These are phyloP conservation scores for Drechslera avenae DNA, from an alignment of 2,329 filamentous ascomycete genomes.

Conservation along the genomic window DNA sequence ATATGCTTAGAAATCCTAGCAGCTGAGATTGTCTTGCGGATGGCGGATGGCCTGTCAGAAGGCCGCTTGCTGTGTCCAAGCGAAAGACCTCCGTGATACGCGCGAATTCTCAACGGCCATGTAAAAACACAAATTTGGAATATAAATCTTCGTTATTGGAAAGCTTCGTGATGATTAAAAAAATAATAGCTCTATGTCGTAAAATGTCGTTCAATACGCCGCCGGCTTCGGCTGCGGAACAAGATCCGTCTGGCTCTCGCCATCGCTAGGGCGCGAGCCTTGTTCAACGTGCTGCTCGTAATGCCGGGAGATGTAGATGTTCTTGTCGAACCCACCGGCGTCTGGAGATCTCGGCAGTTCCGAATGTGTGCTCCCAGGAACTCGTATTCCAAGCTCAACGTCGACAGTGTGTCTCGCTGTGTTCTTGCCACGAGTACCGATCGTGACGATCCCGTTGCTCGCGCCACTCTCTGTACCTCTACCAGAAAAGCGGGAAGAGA, in stretches of 20 bases:
- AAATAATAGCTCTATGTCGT: not conserved
- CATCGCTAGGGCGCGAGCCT: conserved; percentile 1
- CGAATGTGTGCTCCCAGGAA: conserved; percentile 6
- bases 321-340: conserved; percentile 13
- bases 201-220: not conserved
- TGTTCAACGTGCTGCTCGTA: conserved; percentile 9
- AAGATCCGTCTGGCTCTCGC: conserved; percentile 10
- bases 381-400: conserved; percentile 15
- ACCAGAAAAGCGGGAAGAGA: conserved; percentile 19
- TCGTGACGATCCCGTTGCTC: not conserved
- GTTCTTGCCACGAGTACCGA: not conserved
- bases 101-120: too few relatives aligned
- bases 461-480: conserved; percentile 10
- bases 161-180: not conserved
- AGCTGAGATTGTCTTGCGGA: not conserved
- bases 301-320: conserved; percentile 6
- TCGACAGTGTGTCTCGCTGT: conserved; percentile 14
- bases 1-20: not conserved
- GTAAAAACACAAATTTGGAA: not conserved
- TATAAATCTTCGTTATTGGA: not conserved
- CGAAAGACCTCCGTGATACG: too few relatives aligned
- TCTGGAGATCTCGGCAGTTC: conserved; percentile 11
- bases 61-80: too few relatives aligned
- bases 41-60: not conserved
- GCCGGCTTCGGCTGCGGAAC: not conserved